Evolutionary conservation across 1,139 yeast genomes (phyloP).

Genomic region (Sugiyamaella neomexicana): DNA sequence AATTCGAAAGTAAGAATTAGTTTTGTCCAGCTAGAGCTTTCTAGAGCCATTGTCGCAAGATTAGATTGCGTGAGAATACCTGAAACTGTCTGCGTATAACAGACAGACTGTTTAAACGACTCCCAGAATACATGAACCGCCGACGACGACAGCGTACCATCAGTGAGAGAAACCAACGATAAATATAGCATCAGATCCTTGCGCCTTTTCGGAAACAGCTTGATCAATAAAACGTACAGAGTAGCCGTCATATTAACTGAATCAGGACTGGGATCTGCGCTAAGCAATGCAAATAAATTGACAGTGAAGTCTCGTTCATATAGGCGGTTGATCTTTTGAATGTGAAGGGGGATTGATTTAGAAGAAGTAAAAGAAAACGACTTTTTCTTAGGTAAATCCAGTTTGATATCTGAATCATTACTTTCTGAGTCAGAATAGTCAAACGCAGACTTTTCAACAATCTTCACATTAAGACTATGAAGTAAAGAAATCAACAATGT

Average conservation of each 20-base stretch:
- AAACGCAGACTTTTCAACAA: conserved; percentile 1
- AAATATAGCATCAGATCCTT: conserved; percentile 33
- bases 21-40: conserved; percentile 28
- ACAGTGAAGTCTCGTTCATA: conserved; percentile 21
- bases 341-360: not conserved
- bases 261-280: not conserved
- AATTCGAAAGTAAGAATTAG: conserved; percentile 49
- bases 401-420: not conserved
- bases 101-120: conserved; percentile 24
- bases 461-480: conserved; percentile 7
- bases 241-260: conserved; percentile 26
- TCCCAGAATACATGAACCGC: conserved; percentile 32
- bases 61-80: conserved; percentile 14
- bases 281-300: conserved; percentile 17
- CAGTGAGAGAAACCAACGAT: conserved; percentile 26
- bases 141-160: conserved; percentile 22
- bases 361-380: not conserved
- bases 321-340: conserved; percentile 9
- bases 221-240: conserved; percentile 28
- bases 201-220: conserved; percentile 31
- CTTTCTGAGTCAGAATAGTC: conserved; percentile 8
- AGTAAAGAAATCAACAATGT: not conserved
- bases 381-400: not conserved
- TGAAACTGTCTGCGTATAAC: conserved; percentile 17
- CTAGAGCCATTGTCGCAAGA: conserved; percentile 10